Evolutionary conservation across 148 eudicot genomes (phyloP).

Genomic region (Heliamphora exappendiculata): DNA sequence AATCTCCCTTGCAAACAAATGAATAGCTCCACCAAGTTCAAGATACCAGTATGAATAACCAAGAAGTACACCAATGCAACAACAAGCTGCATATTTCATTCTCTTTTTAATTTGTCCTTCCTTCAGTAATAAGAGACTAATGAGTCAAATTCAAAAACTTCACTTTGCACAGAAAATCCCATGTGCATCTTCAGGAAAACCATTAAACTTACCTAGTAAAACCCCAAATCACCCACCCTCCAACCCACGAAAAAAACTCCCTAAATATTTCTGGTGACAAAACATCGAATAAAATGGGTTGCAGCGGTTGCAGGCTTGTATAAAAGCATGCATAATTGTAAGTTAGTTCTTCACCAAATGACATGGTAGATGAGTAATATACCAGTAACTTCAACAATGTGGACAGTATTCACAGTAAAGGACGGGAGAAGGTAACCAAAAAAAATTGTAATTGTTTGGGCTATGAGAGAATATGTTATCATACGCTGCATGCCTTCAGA

Average conservation of each 20-base stretch:
- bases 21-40: neutral
- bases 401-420: neutral
- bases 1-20: neutral
- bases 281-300: neutral
- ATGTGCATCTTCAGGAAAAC: neutral
- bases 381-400: neutral
- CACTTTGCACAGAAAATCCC: neutral
- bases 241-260: neutral
- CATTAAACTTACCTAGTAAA: neutral
- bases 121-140: constrained; percentile 1
- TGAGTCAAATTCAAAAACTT: neutral
- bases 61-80: neutral
- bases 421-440: neutral
- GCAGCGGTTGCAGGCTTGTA: neutral
- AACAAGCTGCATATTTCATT: neutral
- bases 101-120: neutral
- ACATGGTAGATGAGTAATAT: neutral
- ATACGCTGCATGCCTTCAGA: neutral
- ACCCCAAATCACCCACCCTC: neutral
- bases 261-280: neutral
- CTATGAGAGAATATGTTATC: neutral
- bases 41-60: constrained; percentile 1
- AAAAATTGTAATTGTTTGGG: neutral
- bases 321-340: neutral
- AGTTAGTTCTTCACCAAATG: neutral